These are phyloP conservation scores for Chimonanthus salicifolius DNA, from an alignment of 164 flowering plant species.

Conservation along the genomic window DNA sequence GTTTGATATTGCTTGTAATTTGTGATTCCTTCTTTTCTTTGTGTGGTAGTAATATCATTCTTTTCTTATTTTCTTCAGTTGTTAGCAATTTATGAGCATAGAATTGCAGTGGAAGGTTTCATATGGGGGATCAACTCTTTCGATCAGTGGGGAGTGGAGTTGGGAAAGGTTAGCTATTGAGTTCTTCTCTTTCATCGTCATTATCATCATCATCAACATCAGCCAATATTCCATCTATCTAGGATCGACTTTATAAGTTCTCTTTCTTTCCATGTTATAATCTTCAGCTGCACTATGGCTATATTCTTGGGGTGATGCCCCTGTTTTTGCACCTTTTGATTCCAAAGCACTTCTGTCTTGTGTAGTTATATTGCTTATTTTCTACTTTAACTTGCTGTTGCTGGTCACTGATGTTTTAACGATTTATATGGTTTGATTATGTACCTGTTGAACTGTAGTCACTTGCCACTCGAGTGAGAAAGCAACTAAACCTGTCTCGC, in stretches of 20 bases:
- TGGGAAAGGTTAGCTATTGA: conserved; percentile 67
- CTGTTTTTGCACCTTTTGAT: background rate
- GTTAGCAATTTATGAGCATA: conserved; percentile 90
- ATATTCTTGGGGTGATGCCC: background rate
- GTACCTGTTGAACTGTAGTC: conserved; percentile 41
- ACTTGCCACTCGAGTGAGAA: conserved; percentile 77
- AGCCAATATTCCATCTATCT: too few relatives aligned
- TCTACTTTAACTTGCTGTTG: background rate
- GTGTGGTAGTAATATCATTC: background rate
- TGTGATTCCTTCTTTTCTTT: background rate
- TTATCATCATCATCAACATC: too few relatives aligned
- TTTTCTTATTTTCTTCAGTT: conserved; percentile 37
- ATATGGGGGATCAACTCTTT: conserved; percentile 98
- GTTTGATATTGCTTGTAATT: background rate
- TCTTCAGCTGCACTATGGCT: background rate
- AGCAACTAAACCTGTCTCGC: conserved; percentile 74
- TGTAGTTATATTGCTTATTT: background rate
- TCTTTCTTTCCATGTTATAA: background rate
- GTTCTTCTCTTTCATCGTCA: background rate
- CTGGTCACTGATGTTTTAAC: background rate
- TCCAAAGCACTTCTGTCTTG: background rate
- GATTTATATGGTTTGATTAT: background rate
- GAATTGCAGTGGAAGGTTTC: conserved; percentile 93
- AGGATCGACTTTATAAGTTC: too few relatives aligned
- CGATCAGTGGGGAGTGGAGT: conserved; percentile 99